Evolutionary conservation across 371 early-diverging fungal species (phyloP), one percentile per base, ranked within the genome.

Genomic region (Zopfochytrium polystomum): DNA sequence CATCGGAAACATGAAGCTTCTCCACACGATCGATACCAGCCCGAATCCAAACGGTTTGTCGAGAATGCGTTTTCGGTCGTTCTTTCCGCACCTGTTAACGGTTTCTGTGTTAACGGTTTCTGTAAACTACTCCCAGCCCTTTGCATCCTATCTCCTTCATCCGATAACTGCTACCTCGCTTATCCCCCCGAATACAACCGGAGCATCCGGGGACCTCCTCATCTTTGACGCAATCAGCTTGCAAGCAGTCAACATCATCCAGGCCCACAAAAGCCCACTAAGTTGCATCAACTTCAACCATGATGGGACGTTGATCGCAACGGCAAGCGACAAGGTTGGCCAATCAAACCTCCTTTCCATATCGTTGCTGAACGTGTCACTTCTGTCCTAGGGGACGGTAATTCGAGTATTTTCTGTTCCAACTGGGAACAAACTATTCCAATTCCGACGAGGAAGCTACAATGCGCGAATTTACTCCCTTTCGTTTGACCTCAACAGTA

Each of bases 381-480:
- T n/a, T n/a, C n/a, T n/a, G n/a, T n/a, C n/a, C n/a, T 60, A 90
- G 90, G 98, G 98, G 1, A 98, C 98, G 0, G 90, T 98, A 1
- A 93, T 98, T 54, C 87, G 98, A 18, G 93, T 98, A 9, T 96
- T 93, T 65, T 83, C 92, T 0, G 80, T 94, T 25, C 92, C 93
- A 9, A 82, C 86, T 55, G 94, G 90, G 30, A 81, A 87, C 60
- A 88, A 90, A 66, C 82, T 96, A n/a, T 90, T 83, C 68, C 95
- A 96, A 73, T 94, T 98, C 75, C 85, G 98, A 56, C 79, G 98
- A 30, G 98, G 98, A 52, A 83, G 94, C 4, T 93, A 92, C 66
- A 85, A 92, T 2, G 90, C 95, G 22, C 80, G 86, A 45, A 96
- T 98, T 58, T 90, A 86, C 65, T 93, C 90, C 23, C 82, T 98